Evolutionary conservation across 2,329 filamentous ascomycete genomes (phyloP).

Genomic region (Hypoxylon sp.): DNA sequence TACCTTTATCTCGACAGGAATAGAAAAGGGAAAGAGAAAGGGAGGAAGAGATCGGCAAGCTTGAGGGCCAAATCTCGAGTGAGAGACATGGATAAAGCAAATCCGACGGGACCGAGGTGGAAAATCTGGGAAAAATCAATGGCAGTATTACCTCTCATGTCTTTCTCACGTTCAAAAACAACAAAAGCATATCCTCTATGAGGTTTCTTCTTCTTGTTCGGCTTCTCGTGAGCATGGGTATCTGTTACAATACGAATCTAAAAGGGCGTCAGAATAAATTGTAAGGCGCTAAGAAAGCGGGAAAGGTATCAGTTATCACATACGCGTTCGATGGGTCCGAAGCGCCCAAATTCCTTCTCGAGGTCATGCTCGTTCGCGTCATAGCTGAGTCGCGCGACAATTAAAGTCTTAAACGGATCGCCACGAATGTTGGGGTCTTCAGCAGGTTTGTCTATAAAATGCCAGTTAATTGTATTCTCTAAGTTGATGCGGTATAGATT

Average conservation of each 20-base stretch:
- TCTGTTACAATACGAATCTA: conserved; percentile 91
- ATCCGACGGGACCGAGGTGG: conserved; percentile 47
- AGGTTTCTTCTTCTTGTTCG: conserved; percentile 83
- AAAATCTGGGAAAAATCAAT: conserved; percentile 59
- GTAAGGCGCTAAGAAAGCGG: not conserved
- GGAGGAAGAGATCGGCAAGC: conserved; percentile 66
- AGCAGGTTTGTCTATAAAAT: conserved; percentile 77
- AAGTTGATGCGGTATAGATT: conserved; percentile 1
- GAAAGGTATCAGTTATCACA: conserved; percentile 50
- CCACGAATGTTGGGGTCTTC: conserved; percentile 92
- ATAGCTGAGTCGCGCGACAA: conserved; percentile 91
- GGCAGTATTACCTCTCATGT: conserved; percentile 94
- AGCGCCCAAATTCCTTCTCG: conserved; percentile 92
- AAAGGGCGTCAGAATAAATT: conserved; percentile 29
- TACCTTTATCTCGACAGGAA: conserved; percentile 56
- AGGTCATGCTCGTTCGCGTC: conserved; percentile 90
- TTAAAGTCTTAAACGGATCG: conserved; percentile 94
- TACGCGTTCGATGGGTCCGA: conserved; percentile 94
- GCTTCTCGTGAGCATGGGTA: conserved; percentile 76
- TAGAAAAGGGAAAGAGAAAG: conserved; percentile 23
- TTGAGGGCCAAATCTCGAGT: conserved; percentile 70
- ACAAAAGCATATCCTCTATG: conserved; percentile 96
- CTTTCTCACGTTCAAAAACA: conserved; percentile 95
- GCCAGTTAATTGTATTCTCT: conserved; percentile 29
- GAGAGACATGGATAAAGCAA: conserved; percentile 58